Conservation (phyloP, 352 stramenopile genomes). For the Globisporangium nodosum region DNA sequence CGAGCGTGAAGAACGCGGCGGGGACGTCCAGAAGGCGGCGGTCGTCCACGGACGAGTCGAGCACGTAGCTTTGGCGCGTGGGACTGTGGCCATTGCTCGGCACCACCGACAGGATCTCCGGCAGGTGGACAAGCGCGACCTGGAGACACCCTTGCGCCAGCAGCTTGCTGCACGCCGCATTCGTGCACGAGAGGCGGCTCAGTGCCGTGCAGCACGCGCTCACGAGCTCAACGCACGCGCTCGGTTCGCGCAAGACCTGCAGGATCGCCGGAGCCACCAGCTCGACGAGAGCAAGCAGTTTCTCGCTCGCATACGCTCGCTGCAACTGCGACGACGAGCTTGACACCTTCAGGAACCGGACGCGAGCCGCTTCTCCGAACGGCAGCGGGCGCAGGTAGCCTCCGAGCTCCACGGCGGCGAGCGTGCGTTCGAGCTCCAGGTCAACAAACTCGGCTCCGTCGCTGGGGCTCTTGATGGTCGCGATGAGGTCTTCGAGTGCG, state of each 20-base stretch:
- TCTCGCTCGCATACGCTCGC: conserved; percentile 33
- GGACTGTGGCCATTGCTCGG: conserved; percentile 2
- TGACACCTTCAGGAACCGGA: conserved; percentile 32
- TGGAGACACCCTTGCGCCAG: conserved; percentile 48
- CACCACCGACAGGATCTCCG: conserved; percentile 32
- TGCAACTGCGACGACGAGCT: conserved; percentile 18
- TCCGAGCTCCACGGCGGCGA: conserved; percentile 50
- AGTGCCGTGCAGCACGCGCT: conserved; percentile 50
- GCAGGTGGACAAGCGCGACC: conserved; percentile 51
- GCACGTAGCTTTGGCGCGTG: conserved; percentile 11
- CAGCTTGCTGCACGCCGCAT: conserved; percentile 34
- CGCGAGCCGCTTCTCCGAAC: conserved; percentile 36
- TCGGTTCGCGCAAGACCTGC: conserved; percentile 52
- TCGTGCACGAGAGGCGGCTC: conserved; percentile 59
- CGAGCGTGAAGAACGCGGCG: conserved; percentile 53
- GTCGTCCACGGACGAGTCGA: conserved; percentile 34
- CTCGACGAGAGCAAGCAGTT: conserved; percentile 40
- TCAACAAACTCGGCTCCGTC: conserved; percentile 43
- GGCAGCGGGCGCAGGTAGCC: conserved; percentile 61
- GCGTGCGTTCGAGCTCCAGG: conserved; percentile 29
- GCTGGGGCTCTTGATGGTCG: conserved; percentile 36
- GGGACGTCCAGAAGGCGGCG: conserved; percentile 46
- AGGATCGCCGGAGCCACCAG: conserved; percentile 50
- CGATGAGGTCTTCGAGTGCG: conserved; percentile 61
- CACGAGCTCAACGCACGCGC: conserved; percentile 21